Evolutionary conservation across 1,139 yeast species (phyloP), one percentile per base, ranked within the genome.

Genomic region (Yamadazyma jaroonii): DNA sequence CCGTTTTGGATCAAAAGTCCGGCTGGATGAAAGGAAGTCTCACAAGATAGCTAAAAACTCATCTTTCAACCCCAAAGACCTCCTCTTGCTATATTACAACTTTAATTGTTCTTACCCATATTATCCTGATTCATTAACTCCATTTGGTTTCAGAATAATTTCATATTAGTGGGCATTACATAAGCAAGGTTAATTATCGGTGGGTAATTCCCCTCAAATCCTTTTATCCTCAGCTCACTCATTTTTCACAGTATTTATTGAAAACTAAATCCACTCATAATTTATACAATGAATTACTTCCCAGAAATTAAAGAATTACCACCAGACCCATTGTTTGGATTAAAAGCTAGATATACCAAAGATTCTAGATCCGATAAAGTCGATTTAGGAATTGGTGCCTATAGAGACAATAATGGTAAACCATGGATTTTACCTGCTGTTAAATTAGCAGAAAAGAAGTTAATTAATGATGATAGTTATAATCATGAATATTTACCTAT

Each of bases 341-440:
- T 92, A 47, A 86, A 84, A 61, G 90, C 88, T 33, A 71, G 89
- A 53, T 85, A 67, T 64, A 65, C 67, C 41, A 75, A 77, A 29
- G 96, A 90, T 54, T 53, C 78, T 9, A 68, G 88, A 41, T 23
- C 71, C 5, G 72, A 76, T 43, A 92, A 90, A 69, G 88, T 90
- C 47, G 96, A 89, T 62, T 72, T 88, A 48, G 97, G 97, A 39
- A 90, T 90, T 44, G 97, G 97, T 47, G 97, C 97, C 34, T 92
- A 92, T 73, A 80, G 97, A 63, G 97, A 90, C 61, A 84, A 88
- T 61, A 64, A 67, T 48, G 97, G 97, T 39, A 85, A 88, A 64
- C 97, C 97, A 36, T 90, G 92, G 88, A 89, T 92, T 38, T 72
- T 92, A 37, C 95, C 96, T 6, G 81, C 95, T 9, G 97, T 92